Percentiles rank a stretch among this genome's conserved stretches.
Conservation (phyloP, 225 moss, liverwort and hornwort genomes). For the Asterella californica region DNA sequence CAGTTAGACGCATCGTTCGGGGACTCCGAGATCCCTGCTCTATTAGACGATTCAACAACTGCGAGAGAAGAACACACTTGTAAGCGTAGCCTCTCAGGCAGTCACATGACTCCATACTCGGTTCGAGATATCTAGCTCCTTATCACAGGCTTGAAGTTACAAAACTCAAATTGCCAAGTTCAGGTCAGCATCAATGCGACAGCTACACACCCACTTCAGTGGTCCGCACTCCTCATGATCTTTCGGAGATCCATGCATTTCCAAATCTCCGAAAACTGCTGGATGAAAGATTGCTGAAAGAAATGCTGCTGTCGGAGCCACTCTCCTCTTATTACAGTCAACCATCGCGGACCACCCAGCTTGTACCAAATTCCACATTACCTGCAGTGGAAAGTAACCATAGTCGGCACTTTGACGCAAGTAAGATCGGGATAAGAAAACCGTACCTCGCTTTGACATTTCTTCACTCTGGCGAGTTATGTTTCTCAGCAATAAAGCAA, state of each 20-base stretch:
- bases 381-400: slow-evolving; percentile 35
- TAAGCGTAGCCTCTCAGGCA: background rate
- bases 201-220: slow-evolving; percentile 73
- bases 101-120: background rate
- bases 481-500: background rate
- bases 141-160: background rate
- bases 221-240: slow-evolving; percentile 72
- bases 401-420: background rate
- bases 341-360: slow-evolving; percentile 78
- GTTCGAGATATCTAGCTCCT: background rate
- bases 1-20: slow-evolving; percentile 56
- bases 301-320: slow-evolving; percentile 63
- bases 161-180: background rate
- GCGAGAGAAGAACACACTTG: slow-evolving; percentile 28
- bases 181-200: background rate
- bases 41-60: slow-evolving; percentile 75
- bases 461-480: background rate
- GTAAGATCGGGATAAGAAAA: background rate
- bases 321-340: slow-evolving; percentile 60
- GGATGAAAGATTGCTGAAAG: slow-evolving; percentile 73
- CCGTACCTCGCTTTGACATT: background rate
- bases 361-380: slow-evolving; percentile 81
- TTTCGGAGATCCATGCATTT: slow-evolving; percentile 63
- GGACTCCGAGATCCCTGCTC: slow-evolving; percentile 61
- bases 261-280: slow-evolving; percentile 57